phyloP scores from a whole-genome alignment of 2,329 filamentous ascomycete genomes.

The Dothistroma pini region DNA sequence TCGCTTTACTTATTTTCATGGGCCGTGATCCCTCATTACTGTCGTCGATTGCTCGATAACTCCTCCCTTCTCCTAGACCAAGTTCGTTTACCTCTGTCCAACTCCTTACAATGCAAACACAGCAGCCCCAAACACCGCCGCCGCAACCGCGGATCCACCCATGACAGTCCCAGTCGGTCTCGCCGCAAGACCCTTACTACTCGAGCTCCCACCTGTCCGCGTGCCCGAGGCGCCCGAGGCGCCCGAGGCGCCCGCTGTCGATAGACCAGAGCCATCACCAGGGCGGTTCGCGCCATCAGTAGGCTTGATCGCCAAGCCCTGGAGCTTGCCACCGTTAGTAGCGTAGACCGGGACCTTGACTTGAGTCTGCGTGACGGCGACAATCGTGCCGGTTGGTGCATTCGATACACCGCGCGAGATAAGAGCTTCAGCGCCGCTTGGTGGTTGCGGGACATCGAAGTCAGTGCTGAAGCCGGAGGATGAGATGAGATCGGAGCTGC shows the following conservation, averaged over 20 bases:
- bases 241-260: slow-evolving; percentile 20
- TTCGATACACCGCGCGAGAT: slow-evolving; percentile 72
- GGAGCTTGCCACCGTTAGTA: slow-evolving; percentile 55
- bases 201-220: slow-evolving; percentile 12
- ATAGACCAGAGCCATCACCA: slow-evolving; percentile 37
- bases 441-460: slow-evolving; percentile 71
- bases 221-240: slow-evolving; percentile 10
- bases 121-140: slow-evolving; percentile 26
- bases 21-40: not conserved
- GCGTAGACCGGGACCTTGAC: slow-evolving; percentile 58
- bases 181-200: slow-evolving; percentile 15
- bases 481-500: slow-evolving; percentile 64
- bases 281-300: slow-evolving; percentile 56
- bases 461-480: slow-evolving; percentile 66
- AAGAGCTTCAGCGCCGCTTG: slow-evolving; percentile 64
- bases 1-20: not conserved
- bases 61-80: not conserved
- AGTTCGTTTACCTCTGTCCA: not conserved
- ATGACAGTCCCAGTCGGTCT: slow-evolving; percentile 11
- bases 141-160: slow-evolving; percentile 20
- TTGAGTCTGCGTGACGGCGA: slow-evolving; percentile 54
- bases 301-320: slow-evolving; percentile 58
- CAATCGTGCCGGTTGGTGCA: slow-evolving; percentile 55
- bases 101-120: slow-evolving; percentile 24
- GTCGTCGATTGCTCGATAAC: not conserved